Conservation (phyloP, 345 rosid genomes). For the Brassica carinata region DNA sequence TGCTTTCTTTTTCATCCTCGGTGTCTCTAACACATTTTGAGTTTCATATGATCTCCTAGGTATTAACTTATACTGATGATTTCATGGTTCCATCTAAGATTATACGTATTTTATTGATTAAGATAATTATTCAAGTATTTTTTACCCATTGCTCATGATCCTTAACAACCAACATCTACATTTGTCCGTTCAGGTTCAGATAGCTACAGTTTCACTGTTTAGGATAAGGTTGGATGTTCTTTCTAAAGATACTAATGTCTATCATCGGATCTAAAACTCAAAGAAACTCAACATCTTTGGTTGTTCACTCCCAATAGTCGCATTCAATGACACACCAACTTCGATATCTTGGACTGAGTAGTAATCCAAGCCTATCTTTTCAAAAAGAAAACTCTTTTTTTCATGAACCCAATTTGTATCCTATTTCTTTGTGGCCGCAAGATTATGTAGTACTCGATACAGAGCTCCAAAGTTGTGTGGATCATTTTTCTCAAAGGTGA, state of each 20-base stretch:
- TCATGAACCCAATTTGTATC: background rate
- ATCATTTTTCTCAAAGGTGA: conserved; percentile 94
- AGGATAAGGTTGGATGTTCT: too few relatives aligned
- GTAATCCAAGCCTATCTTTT: background rate
- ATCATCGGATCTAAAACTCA: conserved; percentile 92
- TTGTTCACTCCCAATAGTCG: conserved; percentile 89
- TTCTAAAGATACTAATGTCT: conserved; percentile 58
- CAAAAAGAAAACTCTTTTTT: background rate
- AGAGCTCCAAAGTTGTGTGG: conserved; percentile 97
- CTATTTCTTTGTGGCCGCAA: conserved; percentile 41
- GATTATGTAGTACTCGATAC: conserved; percentile 94
- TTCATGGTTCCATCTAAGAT: too few relatives aligned
- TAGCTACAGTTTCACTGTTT: too few relatives aligned
- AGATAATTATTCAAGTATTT: background rate
- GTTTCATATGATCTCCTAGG: background rate
- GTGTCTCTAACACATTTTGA: background rate
- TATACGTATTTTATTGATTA: too few relatives aligned
- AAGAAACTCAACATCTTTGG: conserved; percentile 94
- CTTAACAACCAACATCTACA: background rate
- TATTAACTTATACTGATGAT: background rate
- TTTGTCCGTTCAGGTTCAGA: too few relatives aligned
- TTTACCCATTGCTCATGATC: background rate
- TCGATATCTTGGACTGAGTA: conserved; percentile 89
- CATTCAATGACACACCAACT: conserved; percentile 90
- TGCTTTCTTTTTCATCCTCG: background rate